Conservation (phyloP, 2,329 filamentous ascomycete species). For the Sporothrix protearum region DNA sequence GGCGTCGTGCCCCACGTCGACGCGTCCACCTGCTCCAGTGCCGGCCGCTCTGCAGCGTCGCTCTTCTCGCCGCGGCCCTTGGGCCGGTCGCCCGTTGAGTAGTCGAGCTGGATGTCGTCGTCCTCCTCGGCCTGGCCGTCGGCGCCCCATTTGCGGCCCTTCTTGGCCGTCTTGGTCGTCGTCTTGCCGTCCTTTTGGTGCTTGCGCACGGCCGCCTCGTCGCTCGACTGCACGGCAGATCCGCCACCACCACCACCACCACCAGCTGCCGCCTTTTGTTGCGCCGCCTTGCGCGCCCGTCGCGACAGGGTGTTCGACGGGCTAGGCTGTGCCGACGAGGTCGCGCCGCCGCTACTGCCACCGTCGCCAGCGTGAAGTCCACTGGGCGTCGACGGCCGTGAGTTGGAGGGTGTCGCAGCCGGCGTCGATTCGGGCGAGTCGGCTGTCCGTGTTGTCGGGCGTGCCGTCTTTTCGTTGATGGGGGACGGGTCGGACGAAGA, state of each 20-base stretch:
- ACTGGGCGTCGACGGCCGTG: constrained; percentile 72
- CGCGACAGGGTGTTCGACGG: constrained; percentile 75
- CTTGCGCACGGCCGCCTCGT: constrained; percentile 63
- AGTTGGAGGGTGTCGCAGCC: constrained; percentile 67
- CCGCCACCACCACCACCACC: constrained; percentile 54
- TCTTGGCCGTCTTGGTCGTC: constrained; percentile 63
- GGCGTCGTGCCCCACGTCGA: constrained; percentile 82
- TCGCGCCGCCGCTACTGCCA: constrained; percentile 16
- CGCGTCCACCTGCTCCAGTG: constrained; percentile 69
- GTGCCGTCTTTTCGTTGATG: constrained; percentile 40
- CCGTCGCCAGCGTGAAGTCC: constrained; percentile 49
- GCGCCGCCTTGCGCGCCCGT: constrained; percentile 61
- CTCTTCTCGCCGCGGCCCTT: constrained; percentile 45
- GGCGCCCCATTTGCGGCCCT: constrained; percentile 86
- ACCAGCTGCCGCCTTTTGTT: constrained; percentile 45
- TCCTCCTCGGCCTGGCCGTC: constrained; percentile 85
- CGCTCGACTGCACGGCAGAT: constrained; percentile 66
- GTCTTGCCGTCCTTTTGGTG: constrained; percentile 45
- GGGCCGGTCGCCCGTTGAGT: constrained; percentile 63
- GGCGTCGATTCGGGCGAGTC: constrained; percentile 67
- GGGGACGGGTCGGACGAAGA: neutral
- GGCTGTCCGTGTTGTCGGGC: constrained; percentile 33
- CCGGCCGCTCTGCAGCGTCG: constrained; percentile 42
- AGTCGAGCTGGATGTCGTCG: constrained; percentile 77
- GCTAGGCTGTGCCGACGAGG: constrained; percentile 66